Evolutionary conservation across 179 eudicot genomes (phyloP), one percentile per base, ranked within the genome.

Genomic region (Kewa caespitosa): DNA sequence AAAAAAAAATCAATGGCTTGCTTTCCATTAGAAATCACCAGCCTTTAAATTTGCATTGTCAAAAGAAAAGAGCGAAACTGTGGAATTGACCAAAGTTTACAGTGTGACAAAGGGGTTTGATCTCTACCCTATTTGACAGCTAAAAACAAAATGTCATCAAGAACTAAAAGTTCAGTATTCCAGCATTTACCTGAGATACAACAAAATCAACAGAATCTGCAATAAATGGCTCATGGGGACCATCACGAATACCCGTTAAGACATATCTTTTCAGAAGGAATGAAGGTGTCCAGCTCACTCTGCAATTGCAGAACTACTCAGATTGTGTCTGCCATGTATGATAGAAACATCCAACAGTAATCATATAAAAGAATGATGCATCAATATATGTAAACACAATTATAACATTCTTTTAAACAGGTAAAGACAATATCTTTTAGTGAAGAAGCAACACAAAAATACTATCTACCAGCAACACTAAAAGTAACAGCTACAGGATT

Each of bases 131-230:
- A 33, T 33, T 50, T 37, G 38, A 48, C 18, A 25, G 27, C 38
- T 63, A 28, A 34, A 75, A 63, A 31, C 30, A 67, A 57, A 61
- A 48, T 31, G n/a, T 33, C 4, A 33, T 71, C n/a, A 50, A 28
- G 17, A 50, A 9, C 38, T 9, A 54, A 69, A 59, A 22, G n/a
- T 36, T 74, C 30, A 33, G 70, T 9, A 64, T 38, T 70, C 8
- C 8, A 46, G 37, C 55, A 38, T 34, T 78, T 69, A 96, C 99
- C 99, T 96, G 99, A 71, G 98, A 86, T 81, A 96, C 99, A 71
- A 93, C 98, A 67, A 96, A 96, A 82, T 96, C 99, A 54, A 96
- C 98, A 62, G 99, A 93, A 83, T 96, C 99, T 48, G 99, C 99
- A 70, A 96, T 96, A 76, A 96, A 96, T 63, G 99, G 99, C 81